Evolutionary conservation across 495 filamentous ascomycete species (phyloP).

Genomic region (Neurospora terricola): DNA sequence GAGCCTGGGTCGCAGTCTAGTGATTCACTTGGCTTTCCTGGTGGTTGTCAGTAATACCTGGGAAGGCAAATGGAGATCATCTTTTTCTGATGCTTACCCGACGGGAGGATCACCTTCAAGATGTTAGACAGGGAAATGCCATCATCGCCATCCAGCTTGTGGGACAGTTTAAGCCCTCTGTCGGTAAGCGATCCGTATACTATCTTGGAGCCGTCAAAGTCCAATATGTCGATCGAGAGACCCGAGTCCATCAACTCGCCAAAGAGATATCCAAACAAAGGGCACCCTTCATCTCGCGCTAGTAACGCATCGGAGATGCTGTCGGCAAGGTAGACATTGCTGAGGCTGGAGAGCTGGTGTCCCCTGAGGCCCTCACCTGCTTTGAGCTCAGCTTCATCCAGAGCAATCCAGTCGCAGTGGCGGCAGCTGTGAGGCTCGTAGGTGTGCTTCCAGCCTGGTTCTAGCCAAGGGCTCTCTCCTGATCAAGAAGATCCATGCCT

Average conservation of each 20-base stretch:
- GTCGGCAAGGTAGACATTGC: not conserved
- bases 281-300: not conserved
- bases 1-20: not conserved
- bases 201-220: not conserved
- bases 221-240: not conserved
- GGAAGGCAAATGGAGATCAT: not conserved
- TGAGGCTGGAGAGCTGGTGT: not conserved
- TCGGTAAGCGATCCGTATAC: not conserved
- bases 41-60: not conserved
- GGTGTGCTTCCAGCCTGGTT: not conserved
- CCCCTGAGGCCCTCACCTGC: not conserved
- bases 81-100: not conserved
- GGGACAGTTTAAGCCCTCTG: not conserved
- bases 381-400: not conserved
- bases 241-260: not conserved
- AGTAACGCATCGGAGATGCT: not conserved
- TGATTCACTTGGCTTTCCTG: not conserved
- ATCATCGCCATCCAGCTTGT: not conserved
- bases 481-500: not conserved
- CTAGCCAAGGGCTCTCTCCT: not conserved
- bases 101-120: not conserved
- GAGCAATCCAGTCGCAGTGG: not conserved
- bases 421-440: not conserved
- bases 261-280: not conserved
- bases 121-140: not conserved